Conservation (phyloP, 179 eudicot genomes). For the Spinacia oleracea region DNA sequence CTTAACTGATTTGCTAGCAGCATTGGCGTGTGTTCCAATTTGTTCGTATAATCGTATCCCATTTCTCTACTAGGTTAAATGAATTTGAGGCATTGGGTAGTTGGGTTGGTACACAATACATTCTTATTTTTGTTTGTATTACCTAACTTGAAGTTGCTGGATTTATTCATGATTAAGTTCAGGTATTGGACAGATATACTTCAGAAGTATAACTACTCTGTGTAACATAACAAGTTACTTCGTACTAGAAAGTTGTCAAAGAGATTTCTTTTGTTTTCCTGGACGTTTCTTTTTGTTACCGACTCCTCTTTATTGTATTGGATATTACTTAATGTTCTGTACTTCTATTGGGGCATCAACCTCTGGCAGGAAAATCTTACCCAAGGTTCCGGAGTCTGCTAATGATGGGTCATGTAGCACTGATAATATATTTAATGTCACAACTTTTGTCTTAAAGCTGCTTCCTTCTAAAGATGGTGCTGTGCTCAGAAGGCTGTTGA, state of each 20-base stretch:
- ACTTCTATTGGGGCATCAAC: neutral
- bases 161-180: neutral
- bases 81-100: neutral
- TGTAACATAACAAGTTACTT: neutral
- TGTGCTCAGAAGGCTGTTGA: constrained; percentile 78
- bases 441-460: constrained; percentile 64
- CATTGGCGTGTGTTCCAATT: too few species aligned
- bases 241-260: neutral
- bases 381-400: constrained; percentile 36
- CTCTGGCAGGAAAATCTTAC: constrained; percentile 58
- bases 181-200: neutral
- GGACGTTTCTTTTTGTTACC: neutral
- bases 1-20: too few species aligned
- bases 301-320: neutral
- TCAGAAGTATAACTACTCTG: neutral
- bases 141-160: neutral
- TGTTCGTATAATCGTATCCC: too few species aligned
- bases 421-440: constrained; percentile 42
- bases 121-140: neutral
- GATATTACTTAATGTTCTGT: neutral
- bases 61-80: too few species aligned
- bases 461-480: constrained; percentile 74
- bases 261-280: too few species aligned
- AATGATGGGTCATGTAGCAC: constrained; percentile 36
- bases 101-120: neutral